Base-by-base conservation (phyloP, 345 rosid genomes). In the Reutealis trisperma region DNA sequence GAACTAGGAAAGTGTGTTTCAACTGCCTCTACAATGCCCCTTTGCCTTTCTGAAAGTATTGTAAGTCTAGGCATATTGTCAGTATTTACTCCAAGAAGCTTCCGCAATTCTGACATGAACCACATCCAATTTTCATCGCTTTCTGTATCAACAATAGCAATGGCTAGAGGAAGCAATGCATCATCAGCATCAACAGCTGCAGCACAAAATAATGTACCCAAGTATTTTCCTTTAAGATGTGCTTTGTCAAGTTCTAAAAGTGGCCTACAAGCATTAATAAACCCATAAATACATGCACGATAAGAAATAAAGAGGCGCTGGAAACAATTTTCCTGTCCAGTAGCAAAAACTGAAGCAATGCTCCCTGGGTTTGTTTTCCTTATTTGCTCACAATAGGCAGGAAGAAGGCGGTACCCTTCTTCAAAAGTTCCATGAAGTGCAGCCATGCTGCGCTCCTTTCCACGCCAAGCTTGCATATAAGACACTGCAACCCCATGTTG, bases 391-490 rank as follows among this genome's bases (percentile, higher is more conserved):
- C 97, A 96, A 60, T 96, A 96, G 15, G 90, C 87, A 78, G 99
- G 97, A 65, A 96, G 97, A 80, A 94, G 88, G 71, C 87, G 88
- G 84, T 87, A 96, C 30, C 99, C 99, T 88, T 96, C 99, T 83
- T 96, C 99, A 72, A 84, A 96, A 57, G 99, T 96, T 42, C 99
- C 99, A 63, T 96, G 98, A 81, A 96, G 99, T 19, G 99, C 94
- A 61, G 99, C 99, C 99, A 96, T 96, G 84, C 97, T 90, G 19
- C 99, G 91, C 84, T 96, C 99, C 84, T 96, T 96, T 78, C 99
- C 99, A 2, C 99, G 99, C 99, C 99, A 96, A 66, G 99, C 99
- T 84, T 96, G 99, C 99, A 96, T 96, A 79, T 96, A 96, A 75
- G 99, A 96, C 67, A 96, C 99, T 3, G 96, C 95, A 84, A 96